phyloP scores from a whole-genome alignment of 441 rosid genomes.

The Corymbia citriodora region DNA sequence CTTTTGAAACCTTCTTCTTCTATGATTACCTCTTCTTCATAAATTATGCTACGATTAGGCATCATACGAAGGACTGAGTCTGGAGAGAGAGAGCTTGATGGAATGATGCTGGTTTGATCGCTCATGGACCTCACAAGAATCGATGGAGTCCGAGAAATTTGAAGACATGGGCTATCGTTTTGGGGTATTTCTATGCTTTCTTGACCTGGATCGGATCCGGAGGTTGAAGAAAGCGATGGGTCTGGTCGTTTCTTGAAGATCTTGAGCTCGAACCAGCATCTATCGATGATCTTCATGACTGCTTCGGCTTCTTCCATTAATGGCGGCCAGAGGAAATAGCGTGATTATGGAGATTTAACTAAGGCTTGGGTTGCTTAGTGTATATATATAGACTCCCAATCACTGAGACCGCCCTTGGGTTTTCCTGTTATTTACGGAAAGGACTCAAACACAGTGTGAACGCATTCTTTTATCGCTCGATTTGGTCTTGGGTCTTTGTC shows the following conservation, averaged over 20 bases:
- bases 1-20: constrained; percentile 6
- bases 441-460: not conserved
- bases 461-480: not conserved
- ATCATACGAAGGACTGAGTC: constrained; percentile 31
- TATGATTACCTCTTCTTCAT: constrained; percentile 28
- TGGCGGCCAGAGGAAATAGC: constrained; percentile 2
- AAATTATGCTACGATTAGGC: constrained; percentile 30
- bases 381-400: not conserved
- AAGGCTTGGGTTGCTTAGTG: not conserved
- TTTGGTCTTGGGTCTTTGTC: not conserved
- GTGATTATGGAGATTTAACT: not conserved
- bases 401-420: not conserved
- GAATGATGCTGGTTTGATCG: constrained; percentile 19
- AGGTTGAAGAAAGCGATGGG: not conserved
- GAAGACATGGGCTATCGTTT: not conserved
- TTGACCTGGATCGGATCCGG: constrained; percentile 16
- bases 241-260: constrained; percentile 23
- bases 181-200: constrained; percentile 6
- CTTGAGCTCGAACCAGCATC: constrained; percentile 37
- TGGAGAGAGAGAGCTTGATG: constrained; percentile 32
- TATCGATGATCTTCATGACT: constrained; percentile 30
- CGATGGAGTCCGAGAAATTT: constrained; percentile 17
- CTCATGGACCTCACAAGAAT: constrained; percentile 42
- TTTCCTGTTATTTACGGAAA: not conserved
- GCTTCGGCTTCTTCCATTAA: constrained; percentile 23